Percentiles rank a stretch among this genome's conserved stretches.
phyloP scores from a whole-genome alignment of 192 early-diverging fungal species.

The Podila verticillata region DNA sequence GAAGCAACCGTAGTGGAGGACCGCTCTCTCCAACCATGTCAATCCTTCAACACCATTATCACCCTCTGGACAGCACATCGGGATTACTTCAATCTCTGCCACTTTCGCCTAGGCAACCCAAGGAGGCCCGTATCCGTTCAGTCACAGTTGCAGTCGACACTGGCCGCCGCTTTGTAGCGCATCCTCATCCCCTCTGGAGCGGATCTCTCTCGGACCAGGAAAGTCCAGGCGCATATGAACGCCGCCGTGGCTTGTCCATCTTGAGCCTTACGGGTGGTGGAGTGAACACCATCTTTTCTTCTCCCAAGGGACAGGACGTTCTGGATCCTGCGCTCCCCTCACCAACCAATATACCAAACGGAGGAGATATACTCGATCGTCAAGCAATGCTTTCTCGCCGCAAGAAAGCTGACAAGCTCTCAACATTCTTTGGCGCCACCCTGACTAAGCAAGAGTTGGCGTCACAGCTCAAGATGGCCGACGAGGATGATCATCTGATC shows the following conservation, averaged over 20 bases:
- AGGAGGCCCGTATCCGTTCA: conserved; percentile 11
- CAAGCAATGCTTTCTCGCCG: conserved; percentile 21
- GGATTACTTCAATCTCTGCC: neutral
- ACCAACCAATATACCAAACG: neutral
- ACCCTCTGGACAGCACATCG: neutral
- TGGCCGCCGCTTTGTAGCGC: conserved; percentile 18
- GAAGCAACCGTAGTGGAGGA: neutral
- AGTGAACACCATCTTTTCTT: neutral
- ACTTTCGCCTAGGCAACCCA: neutral
- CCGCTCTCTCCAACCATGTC: neutral
- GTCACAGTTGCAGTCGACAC: conserved; percentile 11
- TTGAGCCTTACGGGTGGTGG: conserved; percentile 22
- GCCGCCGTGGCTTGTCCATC: conserved; percentile 30
- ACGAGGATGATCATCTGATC: neutral
- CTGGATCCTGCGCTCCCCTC: neutral
- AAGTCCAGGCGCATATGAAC: conserved; percentile 5
- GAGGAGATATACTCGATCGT: conserved; percentile 10
- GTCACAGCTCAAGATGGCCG: conserved; percentile 31
- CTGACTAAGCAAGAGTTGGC: conserved; percentile 28
- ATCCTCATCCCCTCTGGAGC: conserved; percentile 48
- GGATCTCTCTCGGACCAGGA: conserved; percentile 42
- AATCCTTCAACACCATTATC: neutral
- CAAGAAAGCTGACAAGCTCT: conserved; percentile 50
- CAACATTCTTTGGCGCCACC: conserved; percentile 42
- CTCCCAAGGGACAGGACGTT: neutral